Conservation (phyloP, 192 early-diverging fungal genomes). For the Glomus cerebriforme region DNA sequence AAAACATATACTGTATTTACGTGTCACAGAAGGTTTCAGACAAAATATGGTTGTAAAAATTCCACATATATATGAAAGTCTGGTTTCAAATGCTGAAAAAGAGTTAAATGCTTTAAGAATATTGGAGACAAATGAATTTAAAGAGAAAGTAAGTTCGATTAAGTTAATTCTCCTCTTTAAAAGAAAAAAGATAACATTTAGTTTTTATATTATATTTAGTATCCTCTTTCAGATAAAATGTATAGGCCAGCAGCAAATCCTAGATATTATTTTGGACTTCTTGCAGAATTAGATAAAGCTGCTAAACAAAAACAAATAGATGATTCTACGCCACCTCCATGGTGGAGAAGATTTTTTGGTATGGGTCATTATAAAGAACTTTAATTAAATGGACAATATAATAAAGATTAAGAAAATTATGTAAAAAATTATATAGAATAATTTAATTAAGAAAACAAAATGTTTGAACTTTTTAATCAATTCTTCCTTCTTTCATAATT, state of each 20-base stretch:
- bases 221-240: slow-evolving; percentile 59
- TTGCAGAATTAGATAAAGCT: slow-evolving; percentile 51
- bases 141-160: slow-evolving; percentile 46
- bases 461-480: too few relatives aligned
- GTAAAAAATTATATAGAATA: not conserved
- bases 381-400: not conserved
- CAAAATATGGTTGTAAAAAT: slow-evolving; percentile 23
- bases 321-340: not conserved
- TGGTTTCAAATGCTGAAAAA: slow-evolving; percentile 38
- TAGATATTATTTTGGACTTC: slow-evolving; percentile 55
- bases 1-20: slow-evolving; percentile 59
- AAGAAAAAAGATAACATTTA: not conserved
- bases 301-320: slow-evolving; percentile 49
- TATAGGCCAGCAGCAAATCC: slow-evolving; percentile 56
- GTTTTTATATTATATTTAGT: slow-evolving; percentile 41
- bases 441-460: not conserved
- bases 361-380: not conserved
- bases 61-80: slow-evolving; percentile 32
- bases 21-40: slow-evolving; percentile 52
- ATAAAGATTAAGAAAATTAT: not conserved
- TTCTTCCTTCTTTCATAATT: not conserved
- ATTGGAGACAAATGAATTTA: slow-evolving; percentile 54
- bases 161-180: not conserved
- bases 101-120: slow-evolving; percentile 51
- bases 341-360: slow-evolving; percentile 7